A percentile compares a stretch with the other conserved stretches of the same genome.
Evolutionary conservation across 2,329 filamentous ascomycete species (phyloP).

Genomic region (Dactylellina leptospora): DNA sequence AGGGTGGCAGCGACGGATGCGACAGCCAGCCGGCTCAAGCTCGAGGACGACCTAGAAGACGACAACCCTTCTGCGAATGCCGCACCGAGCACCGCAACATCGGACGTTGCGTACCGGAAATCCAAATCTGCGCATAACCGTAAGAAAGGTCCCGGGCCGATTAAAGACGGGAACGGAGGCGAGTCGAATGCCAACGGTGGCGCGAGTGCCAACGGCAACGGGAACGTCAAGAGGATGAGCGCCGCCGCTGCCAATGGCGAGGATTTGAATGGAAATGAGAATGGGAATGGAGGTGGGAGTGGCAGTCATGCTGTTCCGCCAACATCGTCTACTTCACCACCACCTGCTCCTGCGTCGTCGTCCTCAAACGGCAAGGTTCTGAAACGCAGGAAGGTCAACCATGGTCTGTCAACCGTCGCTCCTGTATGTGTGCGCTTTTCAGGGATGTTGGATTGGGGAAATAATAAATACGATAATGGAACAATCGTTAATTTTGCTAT

Average conservation of each 20-base stretch:
- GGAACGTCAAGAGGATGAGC: constrained; percentile 36
- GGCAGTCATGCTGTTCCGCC: constrained; percentile 56
- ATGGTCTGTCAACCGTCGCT: constrained; percentile 70
- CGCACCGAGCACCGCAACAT: constrained; percentile 28
- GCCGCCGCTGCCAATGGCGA: constrained; percentile 41
- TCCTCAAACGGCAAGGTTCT: constrained; percentile 68
- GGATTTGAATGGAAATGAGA: constrained; percentile 54
- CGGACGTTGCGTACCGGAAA: constrained; percentile 52
- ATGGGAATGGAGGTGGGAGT: constrained; percentile 55
- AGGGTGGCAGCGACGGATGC: constrained; percentile 18
- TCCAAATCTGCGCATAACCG: constrained; percentile 37
- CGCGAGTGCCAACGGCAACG: constrained; percentile 42
- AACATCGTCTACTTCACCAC: constrained; percentile 57
- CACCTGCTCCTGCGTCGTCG: constrained; percentile 56
- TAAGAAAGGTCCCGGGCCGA: constrained; percentile 51
- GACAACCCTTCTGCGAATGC: constrained; percentile 15
- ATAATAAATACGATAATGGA: constrained; percentile 45
- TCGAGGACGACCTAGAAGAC: constrained; percentile 43
- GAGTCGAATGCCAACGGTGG: constrained; percentile 38
- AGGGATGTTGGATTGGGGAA: constrained; percentile 54
- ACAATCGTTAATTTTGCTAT: constrained; percentile 48
- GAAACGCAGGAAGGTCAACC: constrained; percentile 88
- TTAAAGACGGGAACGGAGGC: constrained; percentile 28
- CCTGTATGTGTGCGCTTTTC: constrained; percentile 52
- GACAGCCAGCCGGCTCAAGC: constrained; percentile 40